These are phyloP conservation scores for Phoma sp. DNA, from an alignment of 2,329 filamentous ascomycete species.

Conservation along the genomic window DNA sequence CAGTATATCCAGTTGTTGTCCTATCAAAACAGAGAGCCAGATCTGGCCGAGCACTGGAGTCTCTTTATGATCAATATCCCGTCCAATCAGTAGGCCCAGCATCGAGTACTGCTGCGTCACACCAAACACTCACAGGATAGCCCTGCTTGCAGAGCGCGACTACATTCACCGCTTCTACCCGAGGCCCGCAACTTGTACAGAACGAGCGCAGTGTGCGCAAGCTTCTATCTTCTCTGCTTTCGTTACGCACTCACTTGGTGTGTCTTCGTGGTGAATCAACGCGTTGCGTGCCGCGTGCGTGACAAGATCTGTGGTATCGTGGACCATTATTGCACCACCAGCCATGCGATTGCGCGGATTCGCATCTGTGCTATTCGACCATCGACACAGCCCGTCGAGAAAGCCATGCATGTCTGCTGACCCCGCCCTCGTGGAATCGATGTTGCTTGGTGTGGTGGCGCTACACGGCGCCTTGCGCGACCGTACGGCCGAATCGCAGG, in stretches of 20 bases:
- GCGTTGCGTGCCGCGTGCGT: conserved; percentile 2
- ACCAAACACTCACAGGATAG: conserved; percentile 6
- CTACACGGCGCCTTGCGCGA: conserved; percentile 10
- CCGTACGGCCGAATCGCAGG: conserved; percentile 15
- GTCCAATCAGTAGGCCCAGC: neutral
- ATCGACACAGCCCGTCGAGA: conserved; percentile 8
- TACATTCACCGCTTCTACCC: conserved; percentile 11
- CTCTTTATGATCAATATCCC: neutral
- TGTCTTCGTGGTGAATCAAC: neutral
- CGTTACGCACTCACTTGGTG: conserved; percentile 1
- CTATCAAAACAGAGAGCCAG: neutral
- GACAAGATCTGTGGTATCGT: neutral
- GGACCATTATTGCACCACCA: conserved; percentile 5
- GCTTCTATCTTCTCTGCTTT: conserved; percentile 1
- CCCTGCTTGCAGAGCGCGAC: conserved; percentile 11
- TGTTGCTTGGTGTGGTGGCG: conserved; percentile 6
- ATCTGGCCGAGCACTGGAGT: neutral
- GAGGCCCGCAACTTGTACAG: conserved; percentile 7
- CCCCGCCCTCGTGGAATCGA: conserved; percentile 12
- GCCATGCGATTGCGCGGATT: conserved; percentile 12
- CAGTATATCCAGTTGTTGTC: neutral
- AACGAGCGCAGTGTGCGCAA: conserved; percentile 5
- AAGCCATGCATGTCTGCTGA: conserved; percentile 19
- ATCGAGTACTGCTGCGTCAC: conserved; percentile 3
- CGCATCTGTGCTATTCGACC: conserved; percentile 8